Conservation (phyloP, 495 filamentous ascomycete genomes). For the Penicillium goetzii region DNA sequence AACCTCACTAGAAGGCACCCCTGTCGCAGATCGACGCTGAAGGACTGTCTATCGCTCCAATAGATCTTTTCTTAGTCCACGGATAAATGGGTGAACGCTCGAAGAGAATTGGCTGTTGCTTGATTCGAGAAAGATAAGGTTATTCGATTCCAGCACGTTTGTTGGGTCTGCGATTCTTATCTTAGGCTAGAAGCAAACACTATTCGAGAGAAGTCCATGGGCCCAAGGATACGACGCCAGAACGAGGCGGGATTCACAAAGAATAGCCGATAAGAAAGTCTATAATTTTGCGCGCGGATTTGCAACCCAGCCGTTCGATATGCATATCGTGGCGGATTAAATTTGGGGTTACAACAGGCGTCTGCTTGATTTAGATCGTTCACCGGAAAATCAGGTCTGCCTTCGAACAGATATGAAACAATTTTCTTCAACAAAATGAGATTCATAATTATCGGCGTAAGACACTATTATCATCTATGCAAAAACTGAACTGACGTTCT, state of each 20-base stretch:
- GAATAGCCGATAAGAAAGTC: neutral
- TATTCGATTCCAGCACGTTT: conserved; percentile 3
- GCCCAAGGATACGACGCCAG: neutral
- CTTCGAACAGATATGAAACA: neutral
- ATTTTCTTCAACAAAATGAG: neutral
- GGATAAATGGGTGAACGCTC: neutral
- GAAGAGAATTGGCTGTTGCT: neutral
- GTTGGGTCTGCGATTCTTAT: conserved; percentile 4
- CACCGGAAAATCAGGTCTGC: neutral
- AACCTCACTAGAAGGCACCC: neutral
- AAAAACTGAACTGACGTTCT: neutral
- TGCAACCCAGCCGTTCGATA: neutral
- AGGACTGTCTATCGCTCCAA: conserved; percentile 11
- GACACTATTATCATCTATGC: neutral
- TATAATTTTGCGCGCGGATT: neutral
- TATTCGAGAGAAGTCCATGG: conserved; percentile 2
- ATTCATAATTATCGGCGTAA: neutral
- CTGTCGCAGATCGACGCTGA: conserved; percentile 17
- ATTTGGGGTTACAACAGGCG: neutral
- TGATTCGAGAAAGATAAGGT: conserved; percentile 14
- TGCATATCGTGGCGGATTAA: neutral
- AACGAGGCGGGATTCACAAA: neutral
- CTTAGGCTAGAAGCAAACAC: neutral
- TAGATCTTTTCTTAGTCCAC: neutral
- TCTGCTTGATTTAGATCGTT: neutral